phyloP scores from a whole-genome alignment of 208 protist species.

The Trichomonas gallinae region DNA sequence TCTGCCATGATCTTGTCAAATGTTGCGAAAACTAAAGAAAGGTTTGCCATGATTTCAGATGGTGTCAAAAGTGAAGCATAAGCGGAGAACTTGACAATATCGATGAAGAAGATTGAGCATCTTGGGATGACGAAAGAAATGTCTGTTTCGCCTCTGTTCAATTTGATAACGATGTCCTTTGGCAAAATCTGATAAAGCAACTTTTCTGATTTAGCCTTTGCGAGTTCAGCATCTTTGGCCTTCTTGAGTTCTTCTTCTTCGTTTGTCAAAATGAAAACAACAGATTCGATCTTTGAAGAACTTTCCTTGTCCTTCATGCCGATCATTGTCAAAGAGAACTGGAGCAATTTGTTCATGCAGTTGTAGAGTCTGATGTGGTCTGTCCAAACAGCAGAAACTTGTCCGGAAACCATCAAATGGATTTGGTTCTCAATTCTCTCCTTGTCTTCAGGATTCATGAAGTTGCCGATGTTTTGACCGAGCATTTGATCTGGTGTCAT shows the following conservation, averaged over 20 bases:
- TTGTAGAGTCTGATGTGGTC: background rate
- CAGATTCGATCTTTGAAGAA: background rate
- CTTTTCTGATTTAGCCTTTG: background rate
- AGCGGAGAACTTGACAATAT: background rate
- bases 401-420: background rate
- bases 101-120: background rate
- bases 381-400: background rate
- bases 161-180: too few species aligned
- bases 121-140: background rate
- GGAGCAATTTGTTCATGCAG: background rate
- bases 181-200: too few species aligned
- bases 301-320: background rate
- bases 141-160: background rate
- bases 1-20: too few species aligned
- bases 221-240: background rate
- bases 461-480: background rate
- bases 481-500: background rate
- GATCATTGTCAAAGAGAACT: background rate
- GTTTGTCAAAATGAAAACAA: background rate
- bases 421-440: background rate
- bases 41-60: background rate
- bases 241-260: background rate
- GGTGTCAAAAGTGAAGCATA: background rate
- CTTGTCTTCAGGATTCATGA: background rate
- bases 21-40: too few species aligned